Conservation (phyloP, 2,329 filamentous ascomycete species). For the Dothideomycetes sp. region DNA sequence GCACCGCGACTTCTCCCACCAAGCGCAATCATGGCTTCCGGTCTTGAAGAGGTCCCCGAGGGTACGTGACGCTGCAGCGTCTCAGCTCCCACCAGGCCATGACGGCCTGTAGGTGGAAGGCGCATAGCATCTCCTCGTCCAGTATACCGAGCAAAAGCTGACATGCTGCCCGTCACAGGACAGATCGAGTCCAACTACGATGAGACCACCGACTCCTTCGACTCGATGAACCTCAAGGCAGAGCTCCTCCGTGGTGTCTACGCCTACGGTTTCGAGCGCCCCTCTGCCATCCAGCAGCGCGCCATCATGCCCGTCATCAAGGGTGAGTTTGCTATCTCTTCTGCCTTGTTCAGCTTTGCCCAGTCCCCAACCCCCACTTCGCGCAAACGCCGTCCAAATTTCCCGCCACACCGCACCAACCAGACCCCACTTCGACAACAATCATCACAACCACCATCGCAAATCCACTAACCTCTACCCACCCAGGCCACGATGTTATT, state of each 20-base stretch:
- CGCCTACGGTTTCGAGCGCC: constrained; percentile 99
- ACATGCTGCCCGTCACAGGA: constrained; percentile 55
- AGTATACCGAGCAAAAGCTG: too few species aligned
- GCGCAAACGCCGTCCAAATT: background rate
- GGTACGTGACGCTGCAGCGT: constrained; percentile 47
- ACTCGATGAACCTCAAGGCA: constrained; percentile 92
- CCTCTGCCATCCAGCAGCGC: constrained; percentile 98
- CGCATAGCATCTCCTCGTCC: too few species aligned
- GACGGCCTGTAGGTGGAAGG: too few species aligned
- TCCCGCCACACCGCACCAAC: background rate
- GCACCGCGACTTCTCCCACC: constrained; percentile 29
- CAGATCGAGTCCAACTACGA: constrained; percentile 99
- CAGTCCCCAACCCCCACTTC: too few species aligned
- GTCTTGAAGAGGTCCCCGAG: constrained; percentile 96
- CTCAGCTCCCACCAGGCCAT: too few species aligned
- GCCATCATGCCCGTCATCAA: constrained; percentile 99
- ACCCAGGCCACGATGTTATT: constrained; percentile 91
- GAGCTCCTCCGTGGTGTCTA: constrained; percentile 99
- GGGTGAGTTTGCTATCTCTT: constrained; percentile 50
- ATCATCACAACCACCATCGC: too few species aligned
- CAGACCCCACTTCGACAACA: too few species aligned
- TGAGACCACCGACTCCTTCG: constrained; percentile 98
- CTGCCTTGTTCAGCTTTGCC: too few species aligned
- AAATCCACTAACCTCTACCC: too few species aligned
- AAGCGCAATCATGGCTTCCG: constrained; percentile 95